Evolutionary conservation across 345 rosid species (phyloP), one percentile per base, ranked within the genome.

Genomic region (Euphorbia lathyris): DNA sequence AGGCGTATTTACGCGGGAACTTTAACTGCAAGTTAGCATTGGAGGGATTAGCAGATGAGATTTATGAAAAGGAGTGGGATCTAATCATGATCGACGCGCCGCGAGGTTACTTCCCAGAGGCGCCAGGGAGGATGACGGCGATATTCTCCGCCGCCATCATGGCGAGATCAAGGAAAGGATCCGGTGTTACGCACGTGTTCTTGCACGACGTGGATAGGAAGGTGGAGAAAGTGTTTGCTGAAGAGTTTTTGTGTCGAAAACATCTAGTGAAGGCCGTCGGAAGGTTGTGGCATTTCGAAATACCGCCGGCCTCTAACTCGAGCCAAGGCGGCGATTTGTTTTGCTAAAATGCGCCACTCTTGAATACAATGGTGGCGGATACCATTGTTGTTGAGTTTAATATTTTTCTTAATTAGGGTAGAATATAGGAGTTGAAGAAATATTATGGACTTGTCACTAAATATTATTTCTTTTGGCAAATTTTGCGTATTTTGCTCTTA

Each of bases 81-180:
- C 74, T 92, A 70, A 90, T 92, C 70, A 84, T 92, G 91, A 83
- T 92, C 70, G 95, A 92, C 50, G 95, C 95, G 30, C 98, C 96
- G 5, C 77, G 83, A 8, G 98, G 98, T 2, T 88, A 88, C 74
- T 87, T 84, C 71, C 66, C 86, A 4, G 72, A 58, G 29, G 93
- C 97, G 0, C 98, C 98, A 5, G 85, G 89, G 29, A 83, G 96
- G 80, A 90, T 90, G 96, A 87, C 82, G 0, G 93, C 91, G 16
- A 90, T 90, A 69, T 90, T 90, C 63, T 88, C 96, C n/a, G 86
- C 96, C 16, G 88, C 90, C 58, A 83, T 88, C 9, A 86, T 90
- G 96, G 93, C 93, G 51, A 80, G 92, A 76, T 75, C 73, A 67
- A 79, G 96, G 80, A 89, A 77, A 14, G 87, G 90, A 32, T 36